Base-by-base conservation (phyloP, 768 basidiomycete genomes). In the Trametes gibbosa region DNA sequence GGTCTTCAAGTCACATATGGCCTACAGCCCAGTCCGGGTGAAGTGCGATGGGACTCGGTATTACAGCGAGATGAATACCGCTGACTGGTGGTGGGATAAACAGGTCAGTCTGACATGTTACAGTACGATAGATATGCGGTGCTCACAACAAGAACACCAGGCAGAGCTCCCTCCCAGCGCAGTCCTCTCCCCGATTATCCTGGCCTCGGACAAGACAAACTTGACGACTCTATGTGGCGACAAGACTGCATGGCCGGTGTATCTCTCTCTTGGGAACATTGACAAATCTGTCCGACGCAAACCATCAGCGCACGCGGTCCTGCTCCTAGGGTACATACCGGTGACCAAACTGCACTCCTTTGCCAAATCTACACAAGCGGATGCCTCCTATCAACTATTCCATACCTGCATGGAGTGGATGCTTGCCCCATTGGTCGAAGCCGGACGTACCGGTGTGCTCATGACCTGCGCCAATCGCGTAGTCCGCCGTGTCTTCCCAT, bases 161-260 rank as follows among this genome's bases (percentile, higher is more conserved):
- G 23, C 24, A 4, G 27, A 32, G 23, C 29, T 53, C 19, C 52
- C 53, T 13, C 23, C 29, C 0, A 46, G 2, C 66, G 79, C 42
- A 35, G 66, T 47, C 0, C 56, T 58, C 3, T 64, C 75, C 0
- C 80, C 79, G 0, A 46, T 83, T 5, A 79, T 82, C 19, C 63
- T 83, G 2, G 72, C 78, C 0, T 72, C 78, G 0, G 79, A 83
- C 65, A 81, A 81, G 50, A 81, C 78, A 0, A 69, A 74, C 50
- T 60, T 81, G 0, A 77, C 76, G 0, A 58, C 66, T 0, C 77
- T 81, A 55, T 61, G 68, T 7, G 67, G 70, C 0, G 74, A 77
- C 56, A 78, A 81, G 57, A 50, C 53, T 1, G 71, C 71, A 4
- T 74, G 67, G 53, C 73, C 70, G 3, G 68, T 73, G 0, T 73